A percentile compares a stretch with the other conserved stretches of the same genome.
Conservation (phyloP, 1,284 basidiomycete species). For the Austropuccinia psidii region DNA sequence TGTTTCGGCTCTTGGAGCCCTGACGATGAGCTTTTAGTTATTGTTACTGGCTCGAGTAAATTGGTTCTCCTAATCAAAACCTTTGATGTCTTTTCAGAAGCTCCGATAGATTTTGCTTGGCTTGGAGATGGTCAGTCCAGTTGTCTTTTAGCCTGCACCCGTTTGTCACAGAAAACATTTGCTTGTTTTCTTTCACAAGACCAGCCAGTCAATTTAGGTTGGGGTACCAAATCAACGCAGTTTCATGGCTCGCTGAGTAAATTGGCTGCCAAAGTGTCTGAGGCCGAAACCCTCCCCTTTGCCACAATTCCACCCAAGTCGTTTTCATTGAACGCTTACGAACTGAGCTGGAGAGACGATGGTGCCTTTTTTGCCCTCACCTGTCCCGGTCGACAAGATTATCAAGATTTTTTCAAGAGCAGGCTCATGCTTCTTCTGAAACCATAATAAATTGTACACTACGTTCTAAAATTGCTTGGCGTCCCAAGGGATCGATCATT, state of each 20-base stretch:
- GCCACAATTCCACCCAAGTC: too few relatives aligned
- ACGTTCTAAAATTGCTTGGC: constrained; percentile 73
- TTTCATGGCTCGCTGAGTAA: constrained; percentile 96
- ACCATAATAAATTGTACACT: constrained; percentile 61
- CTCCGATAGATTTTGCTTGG: constrained; percentile 41
- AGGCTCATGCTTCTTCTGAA: constrained; percentile 70
- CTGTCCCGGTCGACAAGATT: constrained; percentile 2
- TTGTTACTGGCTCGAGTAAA: constrained; percentile 42
- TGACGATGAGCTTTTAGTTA: constrained; percentile 46
- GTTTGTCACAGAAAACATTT: too few relatives aligned
- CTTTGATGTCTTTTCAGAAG: constrained; percentile 45
- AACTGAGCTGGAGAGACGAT: constrained; percentile 17
- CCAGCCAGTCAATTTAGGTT: constrained; percentile 51
- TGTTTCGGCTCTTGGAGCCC: constrained; percentile 46
- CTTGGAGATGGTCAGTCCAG: constrained; percentile 44
- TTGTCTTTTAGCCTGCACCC: too few relatives aligned
- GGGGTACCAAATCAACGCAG: constrained; percentile 95
- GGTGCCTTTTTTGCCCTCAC: constrained; percentile 21
- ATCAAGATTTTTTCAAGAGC: constrained; percentile 75
- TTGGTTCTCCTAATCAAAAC: constrained; percentile 46
- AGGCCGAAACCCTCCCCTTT: constrained; percentile 38
- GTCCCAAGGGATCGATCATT: constrained; percentile 77
- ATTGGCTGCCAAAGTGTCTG: constrained; percentile 56
- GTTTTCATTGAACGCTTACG: neutral
- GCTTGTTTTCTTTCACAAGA: too few relatives aligned